Base-by-base conservation (phyloP, 768 basidiomycete genomes). In the Candolleomyces eurysporus region DNA sequence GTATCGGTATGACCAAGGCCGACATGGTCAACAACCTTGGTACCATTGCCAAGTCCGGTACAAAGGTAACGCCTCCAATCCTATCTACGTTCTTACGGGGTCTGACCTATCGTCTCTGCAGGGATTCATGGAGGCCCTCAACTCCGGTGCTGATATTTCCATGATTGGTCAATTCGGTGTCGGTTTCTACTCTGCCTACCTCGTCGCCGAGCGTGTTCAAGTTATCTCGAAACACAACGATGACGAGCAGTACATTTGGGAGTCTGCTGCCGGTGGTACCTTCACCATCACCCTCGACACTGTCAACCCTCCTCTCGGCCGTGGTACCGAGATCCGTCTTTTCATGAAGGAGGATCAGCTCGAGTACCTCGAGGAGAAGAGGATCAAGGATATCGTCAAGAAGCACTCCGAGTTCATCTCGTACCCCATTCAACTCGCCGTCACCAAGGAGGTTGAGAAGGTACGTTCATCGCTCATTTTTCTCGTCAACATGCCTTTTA, bases 391-490 rank as follows among this genome's bases (percentile, higher is more conserved):
- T 68, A 93, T 96, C 68, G 96, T 99, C 75, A 98, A 99, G 87
- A 98, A 98, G 84, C 96, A 99, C 85, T 98, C 96, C 71, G 96
- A 99, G 81, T 98, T 98, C 83, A 99, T 98, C 79, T 98, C 96
- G 32, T 98, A 98, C 82, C 97, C 97, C 65, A 99, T 98, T 72
- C 96, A 98, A 74, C 87, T 99, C 65, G 94, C 94, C 54, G 96
- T 98, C 62, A 94, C 93, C 72, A 99, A 99, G 87, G 97, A 98
- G 82, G 92, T 96, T 57, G 97, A 99, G 83, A 98, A 96, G 91
- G 96, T 94, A 63, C 19, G 84, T 74, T 21, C 30, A 55, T 46
- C 49, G n/a, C 45, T n/a, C 55, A 8, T 54, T 22, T 45, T 22
- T 51, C 19, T 45, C 5, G n/a, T n/a, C 50, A 31, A 48, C 17